These are phyloP conservation scores for Colletotrichum trifolii DNA, from an alignment of 2,329 filamentous ascomycete species.

Conservation along the genomic window DNA sequence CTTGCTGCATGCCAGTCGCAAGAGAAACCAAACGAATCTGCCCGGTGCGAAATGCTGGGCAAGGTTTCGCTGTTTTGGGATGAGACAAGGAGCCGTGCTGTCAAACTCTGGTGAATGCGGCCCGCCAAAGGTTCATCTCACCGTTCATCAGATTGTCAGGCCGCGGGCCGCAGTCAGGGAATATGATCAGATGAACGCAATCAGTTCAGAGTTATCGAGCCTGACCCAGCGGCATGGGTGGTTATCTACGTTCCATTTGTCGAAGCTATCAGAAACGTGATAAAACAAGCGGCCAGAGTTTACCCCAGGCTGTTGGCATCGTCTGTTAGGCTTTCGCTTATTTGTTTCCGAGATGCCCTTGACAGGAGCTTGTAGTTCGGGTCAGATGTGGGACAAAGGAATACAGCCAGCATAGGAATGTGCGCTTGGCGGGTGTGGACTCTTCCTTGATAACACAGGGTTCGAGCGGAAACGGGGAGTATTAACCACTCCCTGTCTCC, in stretches of 20 bases:
- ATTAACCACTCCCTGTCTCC: no score
- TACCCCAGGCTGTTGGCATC: conserved; percentile 7
- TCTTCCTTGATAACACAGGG: conserved; percentile 15
- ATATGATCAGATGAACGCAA: no score
- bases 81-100: conserved; percentile 1
- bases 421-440: conserved; percentile 12
- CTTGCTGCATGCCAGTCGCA: not conserved
- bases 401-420: not conserved
- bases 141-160: not conserved
- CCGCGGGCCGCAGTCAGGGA: no score
- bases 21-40: not conserved
- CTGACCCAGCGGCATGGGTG: not conserved
- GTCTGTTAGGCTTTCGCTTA: not conserved
- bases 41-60: not conserved
- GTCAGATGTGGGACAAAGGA: conserved; percentile 4
- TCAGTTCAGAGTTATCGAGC: no score
- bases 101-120: not conserved
- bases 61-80: conserved; percentile 9
- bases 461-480: conserved; percentile 1
- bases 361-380: not conserved
- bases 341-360: conserved; percentile 8
- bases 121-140: not conserved
- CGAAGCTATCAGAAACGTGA: not conserved
- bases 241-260: not conserved
- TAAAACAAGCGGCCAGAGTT: not conserved